Evolutionary conservation across 192 early-diverging fungal genomes (phyloP).

Genomic region (Coemansia sp.): DNA sequence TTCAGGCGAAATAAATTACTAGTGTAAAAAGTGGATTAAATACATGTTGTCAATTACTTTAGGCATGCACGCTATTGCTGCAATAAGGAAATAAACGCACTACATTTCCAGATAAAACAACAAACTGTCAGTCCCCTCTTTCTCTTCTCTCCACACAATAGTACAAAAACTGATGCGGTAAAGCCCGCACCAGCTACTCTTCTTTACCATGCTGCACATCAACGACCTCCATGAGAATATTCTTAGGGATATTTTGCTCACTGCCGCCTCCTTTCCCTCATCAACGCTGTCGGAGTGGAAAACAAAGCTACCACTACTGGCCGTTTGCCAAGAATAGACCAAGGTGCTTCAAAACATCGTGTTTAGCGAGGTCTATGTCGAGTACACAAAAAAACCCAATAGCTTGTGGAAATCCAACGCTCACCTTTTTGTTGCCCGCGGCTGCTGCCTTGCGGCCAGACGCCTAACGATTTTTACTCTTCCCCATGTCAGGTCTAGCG

Average conservation of each 20-base stretch:
- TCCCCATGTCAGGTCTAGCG: not conserved
- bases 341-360: not conserved
- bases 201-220: not conserved
- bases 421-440: not conserved
- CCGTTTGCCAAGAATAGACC: not conserved
- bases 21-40: no score
- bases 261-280: not conserved
- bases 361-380: not conserved
- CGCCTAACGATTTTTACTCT: not conserved
- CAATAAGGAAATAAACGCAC: no score
- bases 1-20: no score
- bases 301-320: not conserved
- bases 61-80: no score
- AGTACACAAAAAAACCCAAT: not conserved
- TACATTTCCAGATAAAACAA: no score
- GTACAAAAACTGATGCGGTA: no score
- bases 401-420: not conserved
- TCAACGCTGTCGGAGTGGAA: not conserved
- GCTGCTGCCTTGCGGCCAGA: not conserved
- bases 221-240: not conserved
- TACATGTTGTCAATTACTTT: no score
- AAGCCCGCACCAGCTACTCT: no score
- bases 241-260: not conserved
- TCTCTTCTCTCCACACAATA: no score
- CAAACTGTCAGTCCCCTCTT: no score